Evolutionary conservation across 371 early-diverging fungal genomes (phyloP).

Genomic region (Enterocytospora artemiae): DNA sequence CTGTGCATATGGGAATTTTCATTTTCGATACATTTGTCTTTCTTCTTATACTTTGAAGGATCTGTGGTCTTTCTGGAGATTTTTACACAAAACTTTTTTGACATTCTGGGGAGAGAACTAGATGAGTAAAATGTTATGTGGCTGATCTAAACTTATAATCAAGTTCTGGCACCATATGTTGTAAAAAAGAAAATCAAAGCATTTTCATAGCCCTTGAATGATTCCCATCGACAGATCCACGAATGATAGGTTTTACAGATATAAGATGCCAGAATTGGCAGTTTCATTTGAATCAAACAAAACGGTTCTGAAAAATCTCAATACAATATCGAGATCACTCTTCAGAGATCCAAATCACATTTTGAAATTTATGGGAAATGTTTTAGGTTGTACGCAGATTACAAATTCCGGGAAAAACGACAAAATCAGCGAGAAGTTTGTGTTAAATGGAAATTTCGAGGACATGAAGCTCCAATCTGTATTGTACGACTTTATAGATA

Average conservation of each 20-base stretch:
- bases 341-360: constrained; percentile 71
- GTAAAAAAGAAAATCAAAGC: too few relatives aligned
- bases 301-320: constrained; percentile 90
- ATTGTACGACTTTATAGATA: constrained; percentile 82
- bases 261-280: constrained; percentile 84
- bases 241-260: constrained; percentile 84
- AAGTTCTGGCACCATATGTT: too few relatives aligned
- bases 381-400: constrained; percentile 67
- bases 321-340: constrained; percentile 78
- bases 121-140: too few relatives aligned
- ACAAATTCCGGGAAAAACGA: constrained; percentile 64
- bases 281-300: constrained; percentile 86
- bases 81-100: too few relatives aligned
- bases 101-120: too few relatives aligned
- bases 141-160: too few relatives aligned
- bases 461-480: constrained; percentile 72
- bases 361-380: constrained; percentile 84
- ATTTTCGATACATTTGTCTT: too few relatives aligned
- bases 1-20: too few relatives aligned
- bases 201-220: too few relatives aligned
- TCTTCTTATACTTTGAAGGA: too few relatives aligned
- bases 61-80: too few relatives aligned
- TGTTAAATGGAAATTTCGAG: constrained; percentile 89
- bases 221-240: constrained; percentile 46
- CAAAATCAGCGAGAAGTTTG: constrained; percentile 75